phyloP scores from a whole-genome alignment of 371 early-diverging fungal genomes.

The Coemansia linderi region DNA sequence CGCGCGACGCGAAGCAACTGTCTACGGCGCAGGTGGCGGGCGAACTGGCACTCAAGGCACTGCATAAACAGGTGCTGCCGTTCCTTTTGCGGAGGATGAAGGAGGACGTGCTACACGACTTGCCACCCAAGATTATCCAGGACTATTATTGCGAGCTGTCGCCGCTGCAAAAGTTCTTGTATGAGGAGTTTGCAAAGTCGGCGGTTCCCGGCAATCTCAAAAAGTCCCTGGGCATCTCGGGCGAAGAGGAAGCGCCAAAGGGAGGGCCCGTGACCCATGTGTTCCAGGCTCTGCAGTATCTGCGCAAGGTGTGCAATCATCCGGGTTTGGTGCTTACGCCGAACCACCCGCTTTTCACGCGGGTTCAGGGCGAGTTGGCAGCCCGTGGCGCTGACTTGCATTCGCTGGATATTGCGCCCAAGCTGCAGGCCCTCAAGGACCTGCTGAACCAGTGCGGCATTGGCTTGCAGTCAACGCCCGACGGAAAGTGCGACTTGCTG shows the following conservation, averaged over 20 bases:
- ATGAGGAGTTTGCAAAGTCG: slow-evolving; percentile 81
- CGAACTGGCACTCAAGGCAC: slow-evolving; percentile 85
- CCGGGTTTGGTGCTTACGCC: slow-evolving; percentile 87
- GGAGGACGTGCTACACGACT: slow-evolving; percentile 96
- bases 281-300: slow-evolving; percentile 96
- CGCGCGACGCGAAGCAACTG: slow-evolving; percentile 78
- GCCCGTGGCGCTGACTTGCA: slow-evolving; percentile 68
- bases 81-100: slow-evolving; percentile 97
- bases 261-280: slow-evolving; percentile 64
- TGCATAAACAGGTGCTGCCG: slow-evolving; percentile 97
- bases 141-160: slow-evolving; percentile 97
- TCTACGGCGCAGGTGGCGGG: slow-evolving; percentile 60
- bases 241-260: neutral
- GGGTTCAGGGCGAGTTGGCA: slow-evolving; percentile 65
- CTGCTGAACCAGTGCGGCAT: slow-evolving; percentile 92
- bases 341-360: slow-evolving; percentile 79
- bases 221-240: slow-evolving; percentile 52
- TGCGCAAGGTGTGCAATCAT: slow-evolving; percentile 95
- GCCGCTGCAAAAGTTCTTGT: slow-evolving; percentile 77
- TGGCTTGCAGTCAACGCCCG: slow-evolving; percentile 61
- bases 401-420: slow-evolving; percentile 90
- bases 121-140: slow-evolving; percentile 99
- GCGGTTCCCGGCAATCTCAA: slow-evolving; percentile 35
- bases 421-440: slow-evolving; percentile 85
- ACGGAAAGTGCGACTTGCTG: neutral